Conservation (phyloP, 306 rosid species). For the Acmispon strigosus region DNA sequence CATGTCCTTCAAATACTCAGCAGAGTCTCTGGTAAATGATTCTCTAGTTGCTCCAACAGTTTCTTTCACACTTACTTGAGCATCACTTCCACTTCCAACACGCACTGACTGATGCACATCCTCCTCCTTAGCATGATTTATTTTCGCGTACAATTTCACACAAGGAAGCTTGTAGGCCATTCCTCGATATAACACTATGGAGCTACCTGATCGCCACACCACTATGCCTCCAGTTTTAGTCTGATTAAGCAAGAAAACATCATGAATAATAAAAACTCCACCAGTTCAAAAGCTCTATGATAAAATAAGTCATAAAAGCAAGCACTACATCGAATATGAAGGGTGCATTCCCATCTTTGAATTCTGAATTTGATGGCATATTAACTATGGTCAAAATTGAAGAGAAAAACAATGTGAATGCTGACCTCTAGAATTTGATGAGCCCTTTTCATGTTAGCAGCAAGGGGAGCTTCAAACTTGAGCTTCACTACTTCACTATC, state of each 20-base stretch:
- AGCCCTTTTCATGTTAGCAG: conserved; percentile 71
- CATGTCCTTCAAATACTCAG: conserved; percentile 44
- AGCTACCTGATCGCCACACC: conserved; percentile 90
- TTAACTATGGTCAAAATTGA: no score
- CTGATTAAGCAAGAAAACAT: conserved; percentile 35
- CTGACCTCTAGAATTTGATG: conserved; percentile 66
- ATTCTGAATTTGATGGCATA: neutral
- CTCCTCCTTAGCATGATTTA: conserved; percentile 19
- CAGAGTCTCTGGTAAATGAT: conserved; percentile 23
- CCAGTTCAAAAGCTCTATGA: neutral
- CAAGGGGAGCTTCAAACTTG: conserved; percentile 69
- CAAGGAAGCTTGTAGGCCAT: conserved; percentile 72
- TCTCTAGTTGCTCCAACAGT: conserved; percentile 23
- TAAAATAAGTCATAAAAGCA: neutral
- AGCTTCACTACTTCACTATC: conserved; percentile 75
- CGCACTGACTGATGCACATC: conserved; percentile 6
- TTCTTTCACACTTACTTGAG: conserved; percentile 16
- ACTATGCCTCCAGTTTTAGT: conserved; percentile 82
- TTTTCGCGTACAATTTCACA: conserved; percentile 38
- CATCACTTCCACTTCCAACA: conserved; percentile 23
- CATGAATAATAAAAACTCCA: conserved; percentile 20
- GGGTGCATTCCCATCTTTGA: neutral
- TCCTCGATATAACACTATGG: conserved; percentile 80
- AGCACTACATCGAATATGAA: conserved; percentile 5
- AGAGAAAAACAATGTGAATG: no score